Base-by-base conservation (phyloP, 352 stramenopile genomes). In the Pythium grandisporangium region DNA sequence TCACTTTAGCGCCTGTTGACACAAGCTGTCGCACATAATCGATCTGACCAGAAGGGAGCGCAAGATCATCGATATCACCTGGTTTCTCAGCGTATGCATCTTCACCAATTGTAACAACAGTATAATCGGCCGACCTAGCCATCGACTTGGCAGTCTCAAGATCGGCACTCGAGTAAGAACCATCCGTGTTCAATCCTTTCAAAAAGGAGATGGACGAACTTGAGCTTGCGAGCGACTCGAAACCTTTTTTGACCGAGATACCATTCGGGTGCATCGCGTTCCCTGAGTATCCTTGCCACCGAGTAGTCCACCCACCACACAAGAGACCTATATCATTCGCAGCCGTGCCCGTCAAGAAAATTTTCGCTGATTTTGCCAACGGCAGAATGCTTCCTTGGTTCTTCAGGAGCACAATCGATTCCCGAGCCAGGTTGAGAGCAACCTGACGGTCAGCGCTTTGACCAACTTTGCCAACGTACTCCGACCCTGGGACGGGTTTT, bases 321-420 rank as follows among this genome's bases (percentile, higher is more conserved):
- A 82, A 44, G 10, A 70, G 38, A 4, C 76, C 76, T 13, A 82
- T 62, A 34, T 82, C 58, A 41, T 89, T 55, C 7, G 63, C 58
- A 12, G 68, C 41, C 12, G 75, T 69, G 0, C 76, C 76, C 2
- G 76, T 89, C 16, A 89, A 43, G 39, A 89, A 78, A 2, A 89
- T 39, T 14, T 50, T 30, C 16, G 25, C 47, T 16, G 38, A 37
- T n/a, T 41, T 29, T 6, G 24, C 30, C 10, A 89, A 42, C 19
- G 76, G 76, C 25, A 89, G 59, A 13, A 71, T 30, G 2, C 35
- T 34, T 30, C 75, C 42, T 1, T 71, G 26, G 52, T 95, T 95
- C 48, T 93, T 83, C 20, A 92, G 55, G 5, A 95, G 48, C n/a
- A 87, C 58, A 32, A 94, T 73, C 1, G 75, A 86, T 39, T 95